Evolutionary conservation across 176 grass and related monocot genomes (phyloP), one percentile per base, ranked within the genome.

Genomic region (Aegilops speltoides): DNA sequence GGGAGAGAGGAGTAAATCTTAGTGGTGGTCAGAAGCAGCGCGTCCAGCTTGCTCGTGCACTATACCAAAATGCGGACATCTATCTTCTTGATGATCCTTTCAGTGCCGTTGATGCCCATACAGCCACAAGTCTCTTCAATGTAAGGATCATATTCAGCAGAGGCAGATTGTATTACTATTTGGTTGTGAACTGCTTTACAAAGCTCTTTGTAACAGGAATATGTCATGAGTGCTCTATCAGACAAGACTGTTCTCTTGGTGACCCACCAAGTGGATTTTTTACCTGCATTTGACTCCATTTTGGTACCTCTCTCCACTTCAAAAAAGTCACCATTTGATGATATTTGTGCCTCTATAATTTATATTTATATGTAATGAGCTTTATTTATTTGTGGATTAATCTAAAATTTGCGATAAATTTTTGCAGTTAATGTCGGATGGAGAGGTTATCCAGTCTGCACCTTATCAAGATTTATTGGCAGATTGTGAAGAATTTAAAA

Each of bases 1-100:
- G 96, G 25, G 96, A 98, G 82, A 92, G 96, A 88, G 96, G 96
- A 10, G 29, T 95, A 80, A 98, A 95, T 89, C 92, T 98, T 34
- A 98, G 96, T 54, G 96, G 96, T 22, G 96, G 96, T 20, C 96
- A 98, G 89, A 98, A 98, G 77, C 96, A 96, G 70, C 89, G 96
- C 12, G 70, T 96, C 82, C 96, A 98, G 87, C 86, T 96, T 73
- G 96, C 96, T 81, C 93, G 93, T 86, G 93, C 96, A 32, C 82
- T 98, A 36, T 98, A 98, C 79, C 90, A 94, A 89, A 86, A 96
- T 87, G 90, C 93, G 19, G 93, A 98, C 52, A 88, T 92, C 46
- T 98, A 98, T 89, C 88, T 98, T 24, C 90, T 98, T 79, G 96
- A 98, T 85, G 91, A 98, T 28, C 96, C 96, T 80, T 98, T 98